phyloP scores from a whole-genome alignment of 2,329 filamentous ascomycete genomes.

The Escovopsis sp. region DNA sequence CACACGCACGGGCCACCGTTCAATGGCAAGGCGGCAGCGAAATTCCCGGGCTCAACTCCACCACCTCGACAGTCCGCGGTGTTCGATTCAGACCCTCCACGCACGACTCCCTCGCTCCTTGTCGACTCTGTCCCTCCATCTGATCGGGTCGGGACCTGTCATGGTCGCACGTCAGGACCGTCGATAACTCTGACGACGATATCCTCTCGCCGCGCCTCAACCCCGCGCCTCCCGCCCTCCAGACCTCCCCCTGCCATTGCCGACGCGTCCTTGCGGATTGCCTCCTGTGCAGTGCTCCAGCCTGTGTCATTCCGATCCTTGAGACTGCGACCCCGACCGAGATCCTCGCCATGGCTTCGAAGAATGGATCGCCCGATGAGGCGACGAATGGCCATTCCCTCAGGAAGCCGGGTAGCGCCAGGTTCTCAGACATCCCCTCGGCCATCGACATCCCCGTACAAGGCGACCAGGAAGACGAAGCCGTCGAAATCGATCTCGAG shows the following conservation, averaged over 20 bases:
- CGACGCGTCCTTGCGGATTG: background rate
- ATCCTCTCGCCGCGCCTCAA: background rate
- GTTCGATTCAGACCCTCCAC: too few relatives aligned
- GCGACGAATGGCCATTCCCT: constrained; percentile 22
- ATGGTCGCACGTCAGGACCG: background rate
- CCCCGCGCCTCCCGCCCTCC: too few relatives aligned
- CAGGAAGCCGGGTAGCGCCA: constrained; percentile 30
- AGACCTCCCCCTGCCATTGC: background rate
- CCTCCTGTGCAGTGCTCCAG: background rate
- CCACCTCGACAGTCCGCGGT: too few relatives aligned
- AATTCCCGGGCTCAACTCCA: background rate
- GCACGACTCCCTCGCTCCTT: too few relatives aligned
- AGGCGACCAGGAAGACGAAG: constrained; percentile 50
- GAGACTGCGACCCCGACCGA: constrained; percentile 1
- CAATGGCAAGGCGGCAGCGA: background rate
- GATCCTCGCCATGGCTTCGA: constrained; percentile 24
- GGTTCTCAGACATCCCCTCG: constrained; percentile 49
- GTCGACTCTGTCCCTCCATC: background rate
- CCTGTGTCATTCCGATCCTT: constrained; percentile 4
- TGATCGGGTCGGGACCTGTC: background rate
- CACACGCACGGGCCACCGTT: constrained; percentile 1
- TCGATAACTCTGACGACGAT: background rate
- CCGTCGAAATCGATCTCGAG: constrained; percentile 84
- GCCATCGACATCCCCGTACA: constrained; percentile 53
- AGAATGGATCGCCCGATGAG: constrained; percentile 30